A percentile compares a stretch with the other conserved stretches of the same genome.
phyloP scores from a whole-genome alignment of 352 stramenopile species.

The Pythium scleroteichum region DNA sequence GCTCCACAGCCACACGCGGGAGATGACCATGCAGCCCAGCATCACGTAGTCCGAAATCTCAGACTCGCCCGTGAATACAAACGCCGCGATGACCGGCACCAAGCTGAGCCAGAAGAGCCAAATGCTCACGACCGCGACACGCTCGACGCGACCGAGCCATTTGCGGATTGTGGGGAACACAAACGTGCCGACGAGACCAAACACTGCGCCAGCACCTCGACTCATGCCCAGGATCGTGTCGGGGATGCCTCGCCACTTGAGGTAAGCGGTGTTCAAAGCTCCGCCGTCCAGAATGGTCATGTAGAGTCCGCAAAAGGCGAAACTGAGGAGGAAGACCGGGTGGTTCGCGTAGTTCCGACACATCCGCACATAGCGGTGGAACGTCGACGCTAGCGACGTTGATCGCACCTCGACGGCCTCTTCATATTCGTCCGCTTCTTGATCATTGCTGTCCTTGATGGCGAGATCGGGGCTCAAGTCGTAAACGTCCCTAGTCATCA shows the following conservation, averaged over 20 bases:
- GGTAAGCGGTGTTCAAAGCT: constrained; percentile 29
- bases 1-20: constrained; percentile 28
- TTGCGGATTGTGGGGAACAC: constrained; percentile 22
- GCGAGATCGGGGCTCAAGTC: constrained; percentile 47
- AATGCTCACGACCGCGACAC: constrained; percentile 24
- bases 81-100: constrained; percentile 12
- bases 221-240: constrained; percentile 24
- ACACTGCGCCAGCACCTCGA: constrained; percentile 20
- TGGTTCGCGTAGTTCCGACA: constrained; percentile 23
- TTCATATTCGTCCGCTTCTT: constrained; percentile 24
- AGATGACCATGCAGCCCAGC: constrained; percentile 23
- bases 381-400: constrained; percentile 1
- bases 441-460: constrained; percentile 26
- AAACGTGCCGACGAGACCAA: constrained; percentile 27
- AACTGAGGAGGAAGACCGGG: constrained; percentile 29
- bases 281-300: constrained; percentile 29
- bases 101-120: constrained; percentile 31
- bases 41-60: constrained; percentile 29
- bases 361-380: constrained; percentile 19
- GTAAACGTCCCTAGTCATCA: constrained; percentile 73
- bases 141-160: constrained; percentile 23
- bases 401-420: not conserved
- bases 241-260: constrained; percentile 31
- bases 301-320: constrained; percentile 28
- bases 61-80: constrained; percentile 23